Evolutionary conservation across 2,329 filamentous ascomycete genomes (phyloP), one percentile per base, ranked within the genome.

Genomic region (Exophiala calicioides): DNA sequence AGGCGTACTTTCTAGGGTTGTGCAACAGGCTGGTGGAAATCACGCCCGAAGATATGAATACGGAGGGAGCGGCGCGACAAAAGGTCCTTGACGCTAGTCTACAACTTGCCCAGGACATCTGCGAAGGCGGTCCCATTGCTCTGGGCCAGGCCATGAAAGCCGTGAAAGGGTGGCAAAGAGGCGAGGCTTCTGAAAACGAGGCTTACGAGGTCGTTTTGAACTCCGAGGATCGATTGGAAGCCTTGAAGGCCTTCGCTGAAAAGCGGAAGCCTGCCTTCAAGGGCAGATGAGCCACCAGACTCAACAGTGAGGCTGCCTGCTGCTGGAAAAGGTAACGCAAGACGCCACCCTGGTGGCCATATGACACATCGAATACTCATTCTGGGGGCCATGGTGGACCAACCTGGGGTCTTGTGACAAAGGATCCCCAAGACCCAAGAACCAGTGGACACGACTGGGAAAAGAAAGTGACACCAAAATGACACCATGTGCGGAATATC

Each of bases 21-120:
- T 90, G 88, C 33, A 90, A 97, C 69, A 77, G 91, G n/a, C 70
- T 97, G 21, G 88, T 96, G 18, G 87, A 96, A 68, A 77, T 95
- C 16, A 70, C 80, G 16, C 79, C 80, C 1, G 70, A 72, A 43
- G 72, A 72, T 57, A 69, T 70, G 30, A 66, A 65, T 26, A 61
- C 86, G 40, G 72, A 83, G 42, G 71, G 73, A 4, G 69, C 72
- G 23, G 85, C 87, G 13, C 73, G 86, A 38, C 79, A 79, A 54
- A 80, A 80, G 58, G 88, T 86, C 7, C 70, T 95, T 43, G 78
- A 81, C 16, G 86, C 89, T 68, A 85, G 88, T 10, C 80, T 97
- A 27, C 78, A 81, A 57, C 70, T 97, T 49, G 91, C 91, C 1
- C 73, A 78, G 57, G 86, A 90, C 67, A 95, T 97, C 40, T 95